Conservation (phyloP, 2,329 filamentous ascomycete genomes). For the Dothiorella sarmentorum region DNA sequence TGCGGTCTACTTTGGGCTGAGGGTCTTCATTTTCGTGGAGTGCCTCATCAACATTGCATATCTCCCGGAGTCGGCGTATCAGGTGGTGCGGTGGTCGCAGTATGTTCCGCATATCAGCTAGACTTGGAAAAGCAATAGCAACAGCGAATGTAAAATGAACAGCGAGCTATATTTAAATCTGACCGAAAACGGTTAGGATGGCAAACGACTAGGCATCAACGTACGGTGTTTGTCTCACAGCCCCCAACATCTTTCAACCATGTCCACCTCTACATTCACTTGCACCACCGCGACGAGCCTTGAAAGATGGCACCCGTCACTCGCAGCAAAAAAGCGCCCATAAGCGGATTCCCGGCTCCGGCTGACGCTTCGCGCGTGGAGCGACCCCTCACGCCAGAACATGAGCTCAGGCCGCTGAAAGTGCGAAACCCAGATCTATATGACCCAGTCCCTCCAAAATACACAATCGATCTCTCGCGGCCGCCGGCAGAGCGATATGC, state of each 20-base stretch:
- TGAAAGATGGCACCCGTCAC: constrained; percentile 5
- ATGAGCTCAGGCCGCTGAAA: background rate
- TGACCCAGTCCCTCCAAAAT: constrained; percentile 33
- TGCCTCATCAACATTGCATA: constrained; percentile 23
- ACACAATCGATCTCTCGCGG: constrained; percentile 54
- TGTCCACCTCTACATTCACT: background rate
- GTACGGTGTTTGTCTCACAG: no score
- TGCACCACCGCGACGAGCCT: background rate
- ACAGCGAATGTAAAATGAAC: no score
- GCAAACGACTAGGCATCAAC: no score
- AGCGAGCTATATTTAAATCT: no score
- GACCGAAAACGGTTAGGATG: no score
- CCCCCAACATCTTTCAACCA: no score
- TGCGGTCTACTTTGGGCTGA: constrained; percentile 16
- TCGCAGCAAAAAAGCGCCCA: constrained; percentile 8
- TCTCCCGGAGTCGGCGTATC: constrained; percentile 22
- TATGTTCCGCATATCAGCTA: background rate
- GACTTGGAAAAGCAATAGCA: no score
- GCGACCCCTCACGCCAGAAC: background rate
- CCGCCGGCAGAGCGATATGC: constrained; percentile 53
- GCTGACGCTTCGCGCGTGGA: background rate
- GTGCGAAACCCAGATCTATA: background rate
- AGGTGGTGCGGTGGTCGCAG: constrained; percentile 22
- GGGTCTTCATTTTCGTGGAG: constrained; percentile 24
- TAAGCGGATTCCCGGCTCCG: constrained; percentile 4